Base-by-base conservation (phyloP, 768 basidiomycete genomes). In the Hygrocybe punicea region DNA sequence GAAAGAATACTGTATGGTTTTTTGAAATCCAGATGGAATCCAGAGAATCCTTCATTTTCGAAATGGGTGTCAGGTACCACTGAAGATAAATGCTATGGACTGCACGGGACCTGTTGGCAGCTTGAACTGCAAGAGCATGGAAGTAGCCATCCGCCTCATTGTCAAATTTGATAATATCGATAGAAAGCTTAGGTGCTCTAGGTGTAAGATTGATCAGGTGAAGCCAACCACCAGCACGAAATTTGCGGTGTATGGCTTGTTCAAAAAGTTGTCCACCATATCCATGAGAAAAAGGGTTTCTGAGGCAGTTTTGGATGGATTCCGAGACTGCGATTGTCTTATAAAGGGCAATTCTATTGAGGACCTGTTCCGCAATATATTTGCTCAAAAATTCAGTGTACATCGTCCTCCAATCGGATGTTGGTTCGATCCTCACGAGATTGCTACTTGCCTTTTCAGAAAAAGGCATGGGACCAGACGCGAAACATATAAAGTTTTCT, bases 1-100 rank as follows among this genome's bases (percentile, higher is more conserved):
- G 60, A 56, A 60, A 60, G 58, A 60, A 35, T 48, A 21, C 55
- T 21, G 58, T 60, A 48, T 44, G 17, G 35, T 23, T 14, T 48
- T 33, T 36, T 21, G 58, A 60, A 25, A 60, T 56, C 39, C 29
- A 59, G 23, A 59, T 17, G n/a, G 54, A 21, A 50, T 60, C 49
- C 21, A 57, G 29, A 40, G 56, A 51, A 46, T 17, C 36, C 40
- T 44, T 16, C 6, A 33, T 60, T 21, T 50, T 33, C 33, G 55
- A 52, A 50, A 44, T 13, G 19, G 58, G 58, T n/a, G 51, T 57
- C 49, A 56, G 24, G 55, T 56, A 56, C 21, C 24, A 36, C 23
- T 52, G 1, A 11, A 50, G 35, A 59, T 44, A 51, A 19, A 49
- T 49, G 11, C 19, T 40, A 44, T 36, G 33, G 46, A 59, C 58